Conservation (phyloP, 2,329 filamentous ascomycete genomes). For the Coniochaeta prunicola region DNA sequence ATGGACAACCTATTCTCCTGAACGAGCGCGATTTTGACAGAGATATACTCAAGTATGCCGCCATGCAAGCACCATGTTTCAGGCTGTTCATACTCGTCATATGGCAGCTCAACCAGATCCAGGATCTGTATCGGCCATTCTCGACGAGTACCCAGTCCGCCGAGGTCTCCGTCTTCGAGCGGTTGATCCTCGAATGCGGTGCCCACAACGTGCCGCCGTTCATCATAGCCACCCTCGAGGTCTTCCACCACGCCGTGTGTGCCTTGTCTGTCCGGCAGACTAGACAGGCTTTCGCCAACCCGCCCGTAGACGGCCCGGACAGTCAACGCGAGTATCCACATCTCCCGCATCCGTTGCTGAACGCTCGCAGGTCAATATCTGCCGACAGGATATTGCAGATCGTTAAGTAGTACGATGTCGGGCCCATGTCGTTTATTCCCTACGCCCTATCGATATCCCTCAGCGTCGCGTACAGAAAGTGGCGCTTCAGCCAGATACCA, state of each 20-base stretch:
- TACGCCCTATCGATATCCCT: conserved; percentile 56
- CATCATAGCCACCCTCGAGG: conserved; percentile 50
- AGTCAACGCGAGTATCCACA: conserved; percentile 11
- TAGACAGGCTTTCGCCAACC: conserved; percentile 16
- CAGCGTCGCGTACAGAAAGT: conserved; percentile 56
- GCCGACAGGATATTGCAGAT: conserved; percentile 50
- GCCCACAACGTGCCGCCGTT: conserved; percentile 41
- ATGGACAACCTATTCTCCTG: conserved; percentile 51
- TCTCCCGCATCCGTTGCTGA: conserved; percentile 32
- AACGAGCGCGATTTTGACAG: conserved; percentile 54
- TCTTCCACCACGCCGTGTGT: conserved; percentile 57
- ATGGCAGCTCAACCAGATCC: conserved; percentile 49
- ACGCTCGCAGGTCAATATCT: conserved; percentile 49
- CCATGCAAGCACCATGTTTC: conserved; percentile 45
- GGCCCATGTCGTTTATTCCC: conserved; percentile 51
- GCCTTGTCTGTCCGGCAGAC: conserved; percentile 54
- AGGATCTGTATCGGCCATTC: conserved; percentile 52
- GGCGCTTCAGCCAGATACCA: conserved; percentile 52
- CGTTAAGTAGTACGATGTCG: conserved; percentile 42
- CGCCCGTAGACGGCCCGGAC: conserved; percentile 19
- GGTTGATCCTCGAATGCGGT: conserved; percentile 47
- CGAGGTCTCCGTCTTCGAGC: conserved; percentile 49
- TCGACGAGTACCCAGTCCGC: conserved; percentile 33
- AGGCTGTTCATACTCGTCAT: conserved; percentile 48
- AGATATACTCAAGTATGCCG: conserved; percentile 42